phyloP scores from a whole-genome alignment of 208 protist genomes.

The Acanthamoeba castellanii region DNA sequence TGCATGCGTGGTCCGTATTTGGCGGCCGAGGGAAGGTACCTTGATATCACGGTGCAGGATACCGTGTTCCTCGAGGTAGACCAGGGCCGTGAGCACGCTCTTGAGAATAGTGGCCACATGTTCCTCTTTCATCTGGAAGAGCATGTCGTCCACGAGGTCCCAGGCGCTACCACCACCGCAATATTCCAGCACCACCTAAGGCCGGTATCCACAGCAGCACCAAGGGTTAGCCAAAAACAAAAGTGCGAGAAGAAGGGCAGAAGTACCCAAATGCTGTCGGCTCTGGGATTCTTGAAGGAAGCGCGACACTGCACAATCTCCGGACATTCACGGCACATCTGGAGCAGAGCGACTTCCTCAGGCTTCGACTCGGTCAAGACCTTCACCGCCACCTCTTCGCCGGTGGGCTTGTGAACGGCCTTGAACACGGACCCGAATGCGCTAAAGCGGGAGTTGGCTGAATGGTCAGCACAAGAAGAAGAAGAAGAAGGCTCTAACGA shows the following conservation, averaged over 20 bases:
- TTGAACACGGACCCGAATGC: not conserved
- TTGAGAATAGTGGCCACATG: not conserved
- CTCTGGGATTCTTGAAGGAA: not conserved
- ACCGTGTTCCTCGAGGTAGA: not conserved
- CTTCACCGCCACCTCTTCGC: not conserved
- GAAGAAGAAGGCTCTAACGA: no score
- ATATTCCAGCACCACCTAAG: not conserved
- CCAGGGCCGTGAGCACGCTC: not conserved
- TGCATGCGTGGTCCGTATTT: no score
- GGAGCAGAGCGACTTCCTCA: not conserved
- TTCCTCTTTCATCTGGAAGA: not conserved
- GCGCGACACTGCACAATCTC: not conserved
- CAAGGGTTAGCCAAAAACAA: no score
- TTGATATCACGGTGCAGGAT: not conserved
- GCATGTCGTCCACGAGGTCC: not conserved
- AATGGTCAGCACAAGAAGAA: no score
- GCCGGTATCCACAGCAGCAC: not conserved
- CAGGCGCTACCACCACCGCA: not conserved
- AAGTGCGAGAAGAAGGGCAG: not conserved
- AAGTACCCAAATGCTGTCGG: not conserved
- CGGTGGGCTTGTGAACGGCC: not conserved
- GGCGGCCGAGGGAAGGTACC: no score
- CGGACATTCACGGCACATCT: not conserved
- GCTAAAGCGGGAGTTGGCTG: no score
- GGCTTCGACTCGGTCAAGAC: not conserved